Percentiles rank a stretch among this genome's conserved stretches.
These are phyloP conservation scores for Alectoria sarmentosa DNA, from an alignment of 495 filamentous ascomycete genomes.

Conservation along the genomic window DNA sequence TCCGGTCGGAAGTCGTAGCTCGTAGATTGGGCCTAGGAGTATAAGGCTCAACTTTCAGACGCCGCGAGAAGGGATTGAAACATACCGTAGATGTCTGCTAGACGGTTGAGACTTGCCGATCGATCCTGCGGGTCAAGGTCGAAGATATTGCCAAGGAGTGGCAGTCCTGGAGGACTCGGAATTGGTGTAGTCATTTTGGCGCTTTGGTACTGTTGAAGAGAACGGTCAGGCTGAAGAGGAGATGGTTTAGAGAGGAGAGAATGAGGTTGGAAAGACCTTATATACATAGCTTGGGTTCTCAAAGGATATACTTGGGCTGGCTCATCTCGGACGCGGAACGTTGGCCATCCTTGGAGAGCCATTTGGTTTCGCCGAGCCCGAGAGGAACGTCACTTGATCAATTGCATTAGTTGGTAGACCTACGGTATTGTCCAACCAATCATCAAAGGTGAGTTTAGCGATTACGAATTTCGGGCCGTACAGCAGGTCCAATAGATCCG, in stretches of 20 bases:
- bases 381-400: too few relatives aligned
- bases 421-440: background rate
- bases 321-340: background rate
- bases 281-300: background rate
- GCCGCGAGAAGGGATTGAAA: background rate
- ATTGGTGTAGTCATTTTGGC: slow-evolving; percentile 33
- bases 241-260: background rate
- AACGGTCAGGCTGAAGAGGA: background rate
- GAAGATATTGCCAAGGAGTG: slow-evolving; percentile 58
- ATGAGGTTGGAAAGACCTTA: background rate
- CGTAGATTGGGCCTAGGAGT: background rate
- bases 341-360: background rate
- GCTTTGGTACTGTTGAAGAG: background rate
- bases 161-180: slow-evolving; percentile 55
- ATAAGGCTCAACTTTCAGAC: background rate
- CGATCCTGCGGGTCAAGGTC: slow-evolving; percentile 50
- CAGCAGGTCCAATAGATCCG: background rate
- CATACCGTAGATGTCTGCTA: slow-evolving; percentile 58
- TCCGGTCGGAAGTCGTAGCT: background rate
- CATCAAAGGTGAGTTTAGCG: background rate
- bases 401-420: too few relatives aligned
- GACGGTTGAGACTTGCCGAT: slow-evolving; percentile 42
- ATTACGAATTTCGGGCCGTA: background rate
- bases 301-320: background rate
- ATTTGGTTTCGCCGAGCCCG: too few relatives aligned